Conservation (phyloP, 768 basidiomycete genomes). For the Amanita pallidorosea region DNA sequence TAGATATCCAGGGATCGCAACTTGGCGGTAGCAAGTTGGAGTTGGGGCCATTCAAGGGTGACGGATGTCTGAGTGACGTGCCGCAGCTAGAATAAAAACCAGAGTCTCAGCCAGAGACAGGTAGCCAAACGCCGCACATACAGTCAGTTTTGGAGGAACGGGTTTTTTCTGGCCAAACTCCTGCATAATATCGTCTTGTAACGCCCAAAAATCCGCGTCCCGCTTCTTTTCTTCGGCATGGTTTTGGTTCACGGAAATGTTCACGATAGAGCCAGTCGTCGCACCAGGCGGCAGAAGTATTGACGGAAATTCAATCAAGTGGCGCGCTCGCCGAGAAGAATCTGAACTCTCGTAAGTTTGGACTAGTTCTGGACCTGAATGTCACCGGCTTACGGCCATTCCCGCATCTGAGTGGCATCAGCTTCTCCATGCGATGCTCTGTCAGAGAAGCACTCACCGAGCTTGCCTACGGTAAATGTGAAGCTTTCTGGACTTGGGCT, state of each 20-base stretch:
- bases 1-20: constrained; percentile 88
- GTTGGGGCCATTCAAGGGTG: constrained; percentile 87
- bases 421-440: not conserved
- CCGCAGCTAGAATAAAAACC: constrained; percentile 44
- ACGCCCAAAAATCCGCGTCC: constrained; percentile 70
- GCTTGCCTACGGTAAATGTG: constrained; percentile 91
- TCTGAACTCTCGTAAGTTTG: constrained; percentile 35
- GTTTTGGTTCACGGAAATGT: constrained; percentile 91
- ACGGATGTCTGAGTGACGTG: constrained; percentile 96
- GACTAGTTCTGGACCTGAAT: not conserved
- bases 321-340: constrained; percentile 90
- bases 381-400: constrained; percentile 61
- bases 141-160: constrained; percentile 61
- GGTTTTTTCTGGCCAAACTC: constrained; percentile 65
- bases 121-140: constrained; percentile 19
- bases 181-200: constrained; percentile 73
- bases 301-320: constrained; percentile 97
- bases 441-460: constrained; percentile 43
- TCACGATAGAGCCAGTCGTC: constrained; percentile 91
- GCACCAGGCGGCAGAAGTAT: constrained; percentile 88
- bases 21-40: constrained; percentile 79
- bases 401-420: constrained; percentile 57
- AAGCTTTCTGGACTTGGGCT: constrained; percentile 52
- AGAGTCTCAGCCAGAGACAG: not conserved
- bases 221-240: constrained; percentile 72